These are phyloP conservation scores for Cercophora newfieldiana DNA, from an alignment of 495 filamentous ascomycete genomes.

Conservation along the genomic window DNA sequence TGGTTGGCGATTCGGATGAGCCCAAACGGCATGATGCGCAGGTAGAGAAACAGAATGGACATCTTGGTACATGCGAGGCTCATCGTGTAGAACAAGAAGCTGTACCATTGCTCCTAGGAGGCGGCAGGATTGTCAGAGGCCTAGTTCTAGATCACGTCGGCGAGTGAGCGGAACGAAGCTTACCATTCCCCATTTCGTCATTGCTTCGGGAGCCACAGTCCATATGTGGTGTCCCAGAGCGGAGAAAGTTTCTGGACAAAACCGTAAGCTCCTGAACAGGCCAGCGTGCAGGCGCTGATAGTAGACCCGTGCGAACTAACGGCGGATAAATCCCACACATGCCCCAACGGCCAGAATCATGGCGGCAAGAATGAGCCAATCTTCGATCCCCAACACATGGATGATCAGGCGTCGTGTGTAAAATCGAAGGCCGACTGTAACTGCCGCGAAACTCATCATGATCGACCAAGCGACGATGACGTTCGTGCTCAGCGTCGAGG, in stretches of 20 bases:
- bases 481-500: background rate
- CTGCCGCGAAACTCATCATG: background rate
- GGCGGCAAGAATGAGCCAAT: conserved; percentile 1
- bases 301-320: background rate
- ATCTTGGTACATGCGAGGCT: conserved; percentile 30
- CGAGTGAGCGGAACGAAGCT: too few species aligned
- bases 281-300: background rate
- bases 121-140: background rate
- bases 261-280: background rate
- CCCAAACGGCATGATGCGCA: conserved; percentile 27
- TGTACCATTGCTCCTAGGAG: conserved; percentile 3
- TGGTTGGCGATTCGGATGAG: conserved; percentile 14
- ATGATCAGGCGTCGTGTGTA: background rate
- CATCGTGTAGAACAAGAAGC: conserved; percentile 11
- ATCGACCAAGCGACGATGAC: background rate
- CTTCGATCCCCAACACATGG: background rate
- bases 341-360: background rate
- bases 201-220: background rate
- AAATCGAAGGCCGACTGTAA: conserved; percentile 2
- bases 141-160: too few species aligned
- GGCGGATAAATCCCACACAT: background rate
- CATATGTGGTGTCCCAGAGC: conserved; percentile 2
- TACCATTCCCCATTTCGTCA: background rate
- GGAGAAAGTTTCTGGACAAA: background rate
- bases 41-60: conserved; percentile 29